Base-by-base conservation (phyloP, 164 flowering plant species). In the Cinnamomum micranthum region DNA sequence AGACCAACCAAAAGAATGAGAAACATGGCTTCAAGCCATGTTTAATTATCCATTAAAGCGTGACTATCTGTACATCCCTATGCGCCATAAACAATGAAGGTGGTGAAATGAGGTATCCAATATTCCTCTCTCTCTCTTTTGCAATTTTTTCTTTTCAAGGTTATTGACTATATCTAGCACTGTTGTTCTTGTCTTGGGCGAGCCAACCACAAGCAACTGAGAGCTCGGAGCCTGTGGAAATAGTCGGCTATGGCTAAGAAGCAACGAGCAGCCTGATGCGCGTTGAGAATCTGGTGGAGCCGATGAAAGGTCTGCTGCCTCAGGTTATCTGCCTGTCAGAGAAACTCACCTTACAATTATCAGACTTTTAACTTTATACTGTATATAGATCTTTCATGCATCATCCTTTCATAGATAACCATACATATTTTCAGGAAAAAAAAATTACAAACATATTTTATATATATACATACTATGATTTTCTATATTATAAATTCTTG, bases 271-370 rank as follows among this genome's bases (percentile, higher is more conserved):
- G 91, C 86, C 77, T 92, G 95, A 2, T 91, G 89, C 47, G 86
- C 85, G 20, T 92, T 89, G 70, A 92, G 83, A 47, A 91, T n/a
- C 69, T 89, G 93, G 35, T 86, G 87, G 75, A 92, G 87, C 80
- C 93, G 85, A 74, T 92, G 95, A 68, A 92, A 70, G 15, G 92
- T 89, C 76, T 91, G 92, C 74, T 87, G 91, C 87, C 97, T 86
- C 86, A 92, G 64, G 75, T 88, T 87, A 78, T 92, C 97, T 2
- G 92, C 97, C 97, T 92, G 92, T 70, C 80, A 67, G 47, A 67
- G 14, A 28, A 67, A 15, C 13, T 15, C 60, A 14, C 20, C 60
- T 55, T 4, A 55, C 0, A 3, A 13, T 55, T 14, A 55, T 55
- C 20, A 55, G 60, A 55, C 20, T 13, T 55, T 41, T 41, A 41